A percentile compares a stretch with the other conserved stretches of the same genome.
These are phyloP conservation scores for Lactarius indigo DNA, from an alignment of 768 basidiomycete species.

Conservation along the genomic window DNA sequence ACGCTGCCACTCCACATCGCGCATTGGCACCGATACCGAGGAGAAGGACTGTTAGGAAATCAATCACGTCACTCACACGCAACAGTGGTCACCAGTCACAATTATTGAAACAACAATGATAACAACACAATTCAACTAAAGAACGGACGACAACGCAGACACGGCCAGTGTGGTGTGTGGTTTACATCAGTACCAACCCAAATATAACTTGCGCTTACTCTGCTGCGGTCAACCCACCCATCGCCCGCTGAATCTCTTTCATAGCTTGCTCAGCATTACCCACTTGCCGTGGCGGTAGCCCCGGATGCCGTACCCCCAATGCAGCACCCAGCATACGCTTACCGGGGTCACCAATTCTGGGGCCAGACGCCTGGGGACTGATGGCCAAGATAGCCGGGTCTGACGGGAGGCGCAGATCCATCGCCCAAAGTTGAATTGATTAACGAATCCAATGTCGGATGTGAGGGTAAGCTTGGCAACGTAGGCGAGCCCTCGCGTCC, in stretches of 20 bases:
- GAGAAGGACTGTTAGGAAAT: conserved; percentile 1
- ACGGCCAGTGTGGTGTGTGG: background rate
- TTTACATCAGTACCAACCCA: background rate
- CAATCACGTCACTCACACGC: background rate
- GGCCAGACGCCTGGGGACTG: conserved; percentile 48
- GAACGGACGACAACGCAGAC: background rate
- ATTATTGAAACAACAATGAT: background rate
- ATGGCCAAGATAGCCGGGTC: conserved; percentile 70
- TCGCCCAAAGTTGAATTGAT: conserved; percentile 71
- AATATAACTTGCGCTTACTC: conserved; percentile 46
- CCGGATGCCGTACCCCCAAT: conserved; percentile 78
- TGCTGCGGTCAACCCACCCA: conserved; percentile 70
- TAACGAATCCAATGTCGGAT: conserved; percentile 81
- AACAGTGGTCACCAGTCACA: background rate
- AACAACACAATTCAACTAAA: conserved; percentile 4
- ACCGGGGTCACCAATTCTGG: conserved; percentile 83
- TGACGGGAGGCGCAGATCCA: conserved; percentile 45
- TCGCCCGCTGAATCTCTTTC: conserved; percentile 68
- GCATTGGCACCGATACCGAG: background rate
- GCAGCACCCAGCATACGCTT: conserved; percentile 88
- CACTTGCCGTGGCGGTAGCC: conserved; percentile 52
- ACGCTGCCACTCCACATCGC: background rate
- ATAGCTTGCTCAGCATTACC: conserved; percentile 52
- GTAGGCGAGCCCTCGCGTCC: conserved; percentile 66
- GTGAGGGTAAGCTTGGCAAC: conserved; percentile 73